phyloP scores from a whole-genome alignment of 768 basidiomycete species.

The Termitomyces eurrhizus region DNA sequence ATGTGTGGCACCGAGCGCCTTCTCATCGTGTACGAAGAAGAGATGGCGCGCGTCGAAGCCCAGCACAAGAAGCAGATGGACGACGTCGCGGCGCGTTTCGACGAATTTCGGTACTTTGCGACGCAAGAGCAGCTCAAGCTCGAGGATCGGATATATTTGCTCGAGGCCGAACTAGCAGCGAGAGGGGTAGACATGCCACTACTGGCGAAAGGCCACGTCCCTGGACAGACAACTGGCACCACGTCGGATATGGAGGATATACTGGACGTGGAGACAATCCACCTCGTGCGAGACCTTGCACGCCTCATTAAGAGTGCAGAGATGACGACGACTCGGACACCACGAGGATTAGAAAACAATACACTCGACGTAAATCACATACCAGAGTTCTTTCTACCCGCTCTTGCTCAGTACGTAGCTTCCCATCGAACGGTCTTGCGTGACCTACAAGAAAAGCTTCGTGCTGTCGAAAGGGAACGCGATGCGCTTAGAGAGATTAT shows the following conservation, averaged over 20 bases:
- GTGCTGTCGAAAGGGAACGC: slow-evolving; percentile 1
- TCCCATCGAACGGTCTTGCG: not conserved
- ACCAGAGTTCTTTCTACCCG: slow-evolving; percentile 5
- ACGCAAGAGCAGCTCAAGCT: slow-evolving; percentile 2
- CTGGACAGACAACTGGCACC: too few relatives aligned
- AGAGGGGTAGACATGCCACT: not conserved
- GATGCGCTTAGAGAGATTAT: not conserved
- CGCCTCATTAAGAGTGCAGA: slow-evolving; percentile 1
- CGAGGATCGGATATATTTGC: slow-evolving; percentile 4
- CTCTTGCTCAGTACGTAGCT: slow-evolving; percentile 9
- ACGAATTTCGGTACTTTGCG: slow-evolving; percentile 3
- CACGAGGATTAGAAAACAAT: not conserved
- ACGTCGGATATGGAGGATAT: not conserved
- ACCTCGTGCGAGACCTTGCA: slow-evolving; percentile 1
- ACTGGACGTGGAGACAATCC: not conserved
- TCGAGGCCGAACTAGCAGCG: slow-evolving; percentile 7
- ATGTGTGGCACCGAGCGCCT: slow-evolving; percentile 6
- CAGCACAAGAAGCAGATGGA: slow-evolving; percentile 1
- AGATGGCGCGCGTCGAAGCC: slow-evolving; percentile 3
- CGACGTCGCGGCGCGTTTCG: slow-evolving; percentile 6
- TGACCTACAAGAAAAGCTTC: not conserved
- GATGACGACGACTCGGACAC: not conserved
- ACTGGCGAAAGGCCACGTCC: too few relatives aligned
- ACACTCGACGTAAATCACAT: not conserved
- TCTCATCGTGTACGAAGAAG: slow-evolving; percentile 6